Base-by-base conservation (phyloP, 768 basidiomycete species). In the Crassisporium funariophilum region DNA sequence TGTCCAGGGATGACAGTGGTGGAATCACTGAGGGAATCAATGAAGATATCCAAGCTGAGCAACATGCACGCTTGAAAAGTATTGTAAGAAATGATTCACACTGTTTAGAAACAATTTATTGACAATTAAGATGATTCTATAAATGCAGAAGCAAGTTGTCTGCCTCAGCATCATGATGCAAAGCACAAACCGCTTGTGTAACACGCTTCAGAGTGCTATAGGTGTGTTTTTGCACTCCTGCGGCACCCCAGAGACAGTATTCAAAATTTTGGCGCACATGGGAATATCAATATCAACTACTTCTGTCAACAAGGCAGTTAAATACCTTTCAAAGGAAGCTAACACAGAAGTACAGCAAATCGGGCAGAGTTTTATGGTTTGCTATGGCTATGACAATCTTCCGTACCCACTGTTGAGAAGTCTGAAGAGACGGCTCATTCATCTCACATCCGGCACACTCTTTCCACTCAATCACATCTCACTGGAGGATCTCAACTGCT, bases 371-470 rank as follows among this genome's bases (percentile, higher is more conserved):
- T 17, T 59, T 0, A 31, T 42, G 2, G 42, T 41, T 4, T 25
- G 22, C 1, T 60, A 52, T 39, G 56, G 56, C 1, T 62, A 62
- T 39, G 55, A 65, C 44, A 65, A 64, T 37, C 54, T 62, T n/a
- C n/a, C n/a, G n/a, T n/a, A n/a, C n/a, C n/a, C 44, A 55, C 63
- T 39, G 47, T 64, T 19, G 42, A 63, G 59, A 35, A 50, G 50
- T 4, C 23, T 49, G 20, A 10, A 12, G 4, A 35, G 51, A 6
- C 55, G 47, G 1, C 54, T 67, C 13, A 55, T 52, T 8, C 61
- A 62, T 41, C 36, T 62, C 4, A 68, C 61, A 6, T 58, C 59
- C 2, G 63, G 53, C 4, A 31, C 56, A 9, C 22, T 61, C 1
- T 49, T 68, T 24, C 54, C 42, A 9, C 43, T 66, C 2, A 7